These are phyloP conservation scores for Jacaranda copaia DNA, from an alignment of 257 asterid species.

Conservation along the genomic window DNA sequence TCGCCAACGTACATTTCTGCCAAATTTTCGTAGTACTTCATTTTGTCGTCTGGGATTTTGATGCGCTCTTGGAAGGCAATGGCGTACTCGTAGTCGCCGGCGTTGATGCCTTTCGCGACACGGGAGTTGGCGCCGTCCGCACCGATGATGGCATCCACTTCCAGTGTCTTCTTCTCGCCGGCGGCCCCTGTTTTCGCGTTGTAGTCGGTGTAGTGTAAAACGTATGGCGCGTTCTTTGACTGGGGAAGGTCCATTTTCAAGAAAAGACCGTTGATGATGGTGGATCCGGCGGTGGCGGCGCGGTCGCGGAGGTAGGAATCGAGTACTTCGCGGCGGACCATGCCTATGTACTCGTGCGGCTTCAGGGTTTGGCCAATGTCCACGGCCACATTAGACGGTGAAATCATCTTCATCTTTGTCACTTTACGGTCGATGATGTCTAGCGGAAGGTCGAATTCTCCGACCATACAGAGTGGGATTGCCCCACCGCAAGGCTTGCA, in stretches of 20 bases:
- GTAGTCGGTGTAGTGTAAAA: conserved; percentile 74
- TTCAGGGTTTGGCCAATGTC: conserved; percentile 85
- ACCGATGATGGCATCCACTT: conserved; percentile 89
- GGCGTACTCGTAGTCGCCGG: conserved; percentile 96
- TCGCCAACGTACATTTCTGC: conserved; percentile 97
- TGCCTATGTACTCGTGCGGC: conserved; percentile 93
- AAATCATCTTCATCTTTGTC: conserved; percentile 95
- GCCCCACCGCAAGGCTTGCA: conserved; percentile 99
- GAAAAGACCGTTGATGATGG: conserved; percentile 82
- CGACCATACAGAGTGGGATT: conserved; percentile 95
- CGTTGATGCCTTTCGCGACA: conserved; percentile 78
- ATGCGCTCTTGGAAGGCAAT: conserved; percentile 93
- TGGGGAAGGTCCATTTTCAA: conserved; percentile 79
- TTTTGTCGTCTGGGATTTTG: conserved; percentile 80
- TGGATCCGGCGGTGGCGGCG: conserved; percentile 75
- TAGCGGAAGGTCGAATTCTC: conserved; percentile 87
- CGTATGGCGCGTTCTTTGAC: conserved; percentile 63
- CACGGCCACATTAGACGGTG: conserved; percentile 93
- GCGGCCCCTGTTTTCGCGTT: conserved; percentile 64
- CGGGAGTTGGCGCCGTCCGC: conserved; percentile 99
- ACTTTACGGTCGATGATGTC: conserved; percentile 90
- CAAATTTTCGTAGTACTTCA: conserved; percentile 81
- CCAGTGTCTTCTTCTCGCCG: conserved; percentile 72
- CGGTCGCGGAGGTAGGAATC: conserved; percentile 88
- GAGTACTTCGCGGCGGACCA: conserved; percentile 97